Percentiles rank a stretch among this genome's conserved stretches.
phyloP scores from a whole-genome alignment of 2,329 filamentous ascomycete genomes.

The Didymella arachidicola region DNA sequence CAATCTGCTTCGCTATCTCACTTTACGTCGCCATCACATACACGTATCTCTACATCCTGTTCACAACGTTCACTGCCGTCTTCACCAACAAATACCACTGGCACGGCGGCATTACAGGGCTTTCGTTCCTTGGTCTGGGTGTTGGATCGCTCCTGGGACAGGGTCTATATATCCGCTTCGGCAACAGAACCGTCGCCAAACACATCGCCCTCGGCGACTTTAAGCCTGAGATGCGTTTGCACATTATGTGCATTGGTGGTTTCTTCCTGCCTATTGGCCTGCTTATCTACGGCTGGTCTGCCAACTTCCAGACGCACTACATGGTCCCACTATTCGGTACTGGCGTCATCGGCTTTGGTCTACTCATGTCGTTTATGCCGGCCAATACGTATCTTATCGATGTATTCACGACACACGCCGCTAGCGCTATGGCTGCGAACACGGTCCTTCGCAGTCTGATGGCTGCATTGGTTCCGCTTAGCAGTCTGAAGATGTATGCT shows the following conservation, averaged over 20 bases:
- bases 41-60: constrained; percentile 55
- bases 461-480: constrained; percentile 53
- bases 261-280: constrained; percentile 47
- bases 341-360: constrained; percentile 44
- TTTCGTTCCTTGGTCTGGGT: constrained; percentile 54
- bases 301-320: constrained; percentile 45
- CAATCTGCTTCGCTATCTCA: constrained; percentile 47
- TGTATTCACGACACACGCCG: constrained; percentile 53
- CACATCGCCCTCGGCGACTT: constrained; percentile 45
- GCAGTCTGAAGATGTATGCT: constrained; percentile 51
- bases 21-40: constrained; percentile 52
- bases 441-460: constrained; percentile 50
- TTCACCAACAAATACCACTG: constrained; percentile 54
- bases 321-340: constrained; percentile 50
- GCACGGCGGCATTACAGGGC: constrained; percentile 48
- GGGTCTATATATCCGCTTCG: constrained; percentile 39
- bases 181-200: constrained; percentile 42
- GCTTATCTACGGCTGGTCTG: constrained; percentile 51
- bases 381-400: constrained; percentile 53
- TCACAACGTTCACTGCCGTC: constrained; percentile 56
- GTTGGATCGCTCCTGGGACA: constrained; percentile 52
- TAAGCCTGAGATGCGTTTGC: constrained; percentile 47
- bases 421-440: constrained; percentile 53
- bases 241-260: constrained; percentile 46
- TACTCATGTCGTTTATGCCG: constrained; percentile 51